Percentiles rank a stretch among this genome's conserved stretches.
Conservation (phyloP, 257 asterid genomes). For the Gynochthodes officinalis region DNA sequence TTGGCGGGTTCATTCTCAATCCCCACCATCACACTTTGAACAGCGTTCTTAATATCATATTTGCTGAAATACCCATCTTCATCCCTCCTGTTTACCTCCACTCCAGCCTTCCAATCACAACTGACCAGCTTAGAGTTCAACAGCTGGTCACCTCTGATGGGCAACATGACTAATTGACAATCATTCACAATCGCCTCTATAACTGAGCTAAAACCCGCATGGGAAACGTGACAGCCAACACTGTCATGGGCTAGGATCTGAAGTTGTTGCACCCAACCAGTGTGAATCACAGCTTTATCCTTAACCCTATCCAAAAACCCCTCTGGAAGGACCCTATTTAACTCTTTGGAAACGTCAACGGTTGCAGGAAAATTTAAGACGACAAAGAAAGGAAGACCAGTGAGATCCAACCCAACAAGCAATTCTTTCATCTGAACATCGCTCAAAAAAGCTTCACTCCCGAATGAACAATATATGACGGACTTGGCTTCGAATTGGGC, state of each 20-base stretch:
- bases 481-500: conserved; percentile 27
- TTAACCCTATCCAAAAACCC: conserved; percentile 42
- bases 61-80: conserved; percentile 50
- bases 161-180: conserved; percentile 51
- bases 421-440: conserved; percentile 38
- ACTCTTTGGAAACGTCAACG: conserved; percentile 19
- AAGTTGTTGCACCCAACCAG: conserved; percentile 65
- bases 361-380: conserved; percentile 45
- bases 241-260: conserved; percentile 41
- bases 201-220: conserved; percentile 56
- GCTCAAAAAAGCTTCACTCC: conserved; percentile 56
- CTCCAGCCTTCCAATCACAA: conserved; percentile 43
- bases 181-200: conserved; percentile 49
- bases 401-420: conserved; percentile 45
- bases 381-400: conserved; percentile 39
- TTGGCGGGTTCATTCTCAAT: conserved; percentile 25
- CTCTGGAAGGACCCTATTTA: conserved; percentile 36
- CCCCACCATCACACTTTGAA: conserved; percentile 25
- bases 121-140: conserved; percentile 41
- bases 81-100: conserved; percentile 51
- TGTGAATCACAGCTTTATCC: conserved; percentile 33
- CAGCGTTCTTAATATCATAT: conserved; percentile 36
- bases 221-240: conserved; percentile 47
- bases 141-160: conserved; percentile 17
- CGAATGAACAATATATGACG: conserved; percentile 48